Conservation (phyloP, 805 yeast genomes). For the Diddensiella santjacobensis region DNA sequence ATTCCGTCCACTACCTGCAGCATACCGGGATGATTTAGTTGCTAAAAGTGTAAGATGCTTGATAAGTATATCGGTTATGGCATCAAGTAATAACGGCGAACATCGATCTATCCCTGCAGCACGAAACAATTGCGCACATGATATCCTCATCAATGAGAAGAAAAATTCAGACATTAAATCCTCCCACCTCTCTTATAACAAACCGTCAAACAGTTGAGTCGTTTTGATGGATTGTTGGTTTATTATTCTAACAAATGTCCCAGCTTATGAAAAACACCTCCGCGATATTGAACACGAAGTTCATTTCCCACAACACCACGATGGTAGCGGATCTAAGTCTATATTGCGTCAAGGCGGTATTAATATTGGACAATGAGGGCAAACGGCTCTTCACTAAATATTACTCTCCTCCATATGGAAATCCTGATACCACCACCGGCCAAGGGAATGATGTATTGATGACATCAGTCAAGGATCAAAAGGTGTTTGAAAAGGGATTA, state of each 20-base stretch:
- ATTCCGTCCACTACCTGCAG: constrained; percentile 45
- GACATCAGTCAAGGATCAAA: constrained; percentile 57
- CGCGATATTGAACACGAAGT: background rate
- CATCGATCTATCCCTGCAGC: constrained; percentile 83
- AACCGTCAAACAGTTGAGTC: no score
- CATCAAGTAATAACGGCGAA: constrained; percentile 65
- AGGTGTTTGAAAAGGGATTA: constrained; percentile 68
- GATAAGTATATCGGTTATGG: constrained; percentile 71
- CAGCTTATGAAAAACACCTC: no score
- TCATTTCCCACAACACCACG: background rate
- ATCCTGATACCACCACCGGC: constrained; percentile 1
- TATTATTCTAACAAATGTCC: no score
- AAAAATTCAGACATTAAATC: constrained; percentile 38
- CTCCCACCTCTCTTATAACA: background rate
- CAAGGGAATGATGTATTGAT: constrained; percentile 18
- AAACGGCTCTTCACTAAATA: constrained; percentile 80
- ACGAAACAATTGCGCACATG: constrained; percentile 57
- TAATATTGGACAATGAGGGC: constrained; percentile 79
- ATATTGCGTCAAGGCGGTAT: constrained; percentile 75
- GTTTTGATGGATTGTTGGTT: background rate
- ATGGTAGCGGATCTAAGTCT: constrained; percentile 31
- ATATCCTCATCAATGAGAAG: constrained; percentile 45
- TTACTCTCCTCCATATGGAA: constrained; percentile 60
- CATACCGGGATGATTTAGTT: constrained; percentile 46
- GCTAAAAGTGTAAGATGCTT: constrained; percentile 57